Evolutionary conservation across 2,329 filamentous ascomycete species (phyloP).

Genomic region (Lasiodiplodia theobromae): DNA sequence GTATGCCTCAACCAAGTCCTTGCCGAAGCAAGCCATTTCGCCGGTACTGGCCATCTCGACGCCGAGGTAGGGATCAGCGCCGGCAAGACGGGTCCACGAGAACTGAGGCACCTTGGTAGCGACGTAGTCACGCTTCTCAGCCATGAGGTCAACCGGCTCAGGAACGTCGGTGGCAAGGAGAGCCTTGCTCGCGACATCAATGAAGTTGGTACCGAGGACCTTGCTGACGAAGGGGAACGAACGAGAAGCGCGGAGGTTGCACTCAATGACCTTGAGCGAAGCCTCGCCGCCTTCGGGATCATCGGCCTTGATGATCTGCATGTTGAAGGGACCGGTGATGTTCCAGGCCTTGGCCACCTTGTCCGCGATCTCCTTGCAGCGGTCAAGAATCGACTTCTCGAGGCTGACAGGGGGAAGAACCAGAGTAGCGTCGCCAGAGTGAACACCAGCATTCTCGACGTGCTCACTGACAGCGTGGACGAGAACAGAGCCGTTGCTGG

Average conservation of each 20-base stretch:
- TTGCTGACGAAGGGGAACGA: constrained; percentile 99
- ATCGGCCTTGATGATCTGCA: constrained; percentile 98
- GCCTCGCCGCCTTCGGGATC: constrained; percentile 76
- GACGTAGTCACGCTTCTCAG: constrained; percentile 84
- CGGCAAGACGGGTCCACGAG: constrained; percentile 96
- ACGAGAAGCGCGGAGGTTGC: constrained; percentile 94
- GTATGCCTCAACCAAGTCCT: constrained; percentile 94
- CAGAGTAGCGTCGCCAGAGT: constrained; percentile 96
- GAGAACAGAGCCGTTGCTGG: constrained; percentile 82
- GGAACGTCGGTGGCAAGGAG: constrained; percentile 87
- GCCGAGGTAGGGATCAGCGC: constrained; percentile 95
- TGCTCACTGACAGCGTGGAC: constrained; percentile 95
- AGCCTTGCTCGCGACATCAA: constrained; percentile 92
- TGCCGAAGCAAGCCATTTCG: constrained; percentile 99
- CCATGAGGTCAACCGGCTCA: constrained; percentile 86
- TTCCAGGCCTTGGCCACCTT: constrained; percentile 98
- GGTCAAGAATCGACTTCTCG: constrained; percentile 77
- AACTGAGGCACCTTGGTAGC: constrained; percentile 99
- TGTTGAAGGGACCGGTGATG: constrained; percentile 99
- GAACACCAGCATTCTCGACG: constrained; percentile 95
- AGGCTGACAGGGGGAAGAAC: constrained; percentile 87
- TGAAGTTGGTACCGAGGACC: constrained; percentile 95
- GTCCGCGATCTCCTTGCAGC: constrained; percentile 92
- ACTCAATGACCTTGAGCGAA: constrained; percentile 94
- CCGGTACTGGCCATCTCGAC: constrained; percentile 98